Base-by-base conservation (phyloP, 306 rosid species). In the Vachellia collinsii region DNA sequence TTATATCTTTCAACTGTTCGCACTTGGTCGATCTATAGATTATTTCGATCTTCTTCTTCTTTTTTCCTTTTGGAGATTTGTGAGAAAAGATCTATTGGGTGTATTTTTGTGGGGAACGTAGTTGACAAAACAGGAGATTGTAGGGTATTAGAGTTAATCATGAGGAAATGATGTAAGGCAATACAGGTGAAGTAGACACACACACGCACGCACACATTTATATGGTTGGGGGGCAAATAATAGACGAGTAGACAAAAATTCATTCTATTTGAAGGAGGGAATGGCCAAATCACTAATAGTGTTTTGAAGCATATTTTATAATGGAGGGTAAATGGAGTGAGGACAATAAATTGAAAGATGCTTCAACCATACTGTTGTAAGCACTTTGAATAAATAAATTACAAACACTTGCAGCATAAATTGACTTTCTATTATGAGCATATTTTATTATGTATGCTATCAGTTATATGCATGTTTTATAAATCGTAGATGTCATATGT, bases 321-420 rank as follows among this genome's bases (percentile, higher is more conserved):
- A 14, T 14, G 23, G 69, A 38, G 54, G 69, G 63, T 43, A 59
- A 61, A 75, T 6, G 70, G 19, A 75, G 29, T n/a, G 23, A 43
- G 70, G 58, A 69, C 41, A 25, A 59, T 8, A 23, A 75, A 41
- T 59, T 23, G 54, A 42, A 62, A 42, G 59, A 76, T 48, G 78
- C 36, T 11, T 56, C 12, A 58, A 23, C 68, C 41, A 22, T 39
- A 50, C 56, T 0, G 67, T 56, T 54, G 8, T 19, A 6, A 56
- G 51, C 68, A 56, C 51, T 20, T 41, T 0, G n/a, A 75, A 75
- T 25, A 75, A 42, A 43, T 29, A 29, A 29, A 29, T 29, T 29
- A 29, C 39, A 43, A 76, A 61, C 17, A 11, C 42, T 70, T 70
- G 74, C 43, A 61, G 37, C 71, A 58, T 41, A 43, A 61, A 43